Evolutionary conservation across 129 eudicot species (phyloP).

Genomic region (Lactuca sativa): DNA sequence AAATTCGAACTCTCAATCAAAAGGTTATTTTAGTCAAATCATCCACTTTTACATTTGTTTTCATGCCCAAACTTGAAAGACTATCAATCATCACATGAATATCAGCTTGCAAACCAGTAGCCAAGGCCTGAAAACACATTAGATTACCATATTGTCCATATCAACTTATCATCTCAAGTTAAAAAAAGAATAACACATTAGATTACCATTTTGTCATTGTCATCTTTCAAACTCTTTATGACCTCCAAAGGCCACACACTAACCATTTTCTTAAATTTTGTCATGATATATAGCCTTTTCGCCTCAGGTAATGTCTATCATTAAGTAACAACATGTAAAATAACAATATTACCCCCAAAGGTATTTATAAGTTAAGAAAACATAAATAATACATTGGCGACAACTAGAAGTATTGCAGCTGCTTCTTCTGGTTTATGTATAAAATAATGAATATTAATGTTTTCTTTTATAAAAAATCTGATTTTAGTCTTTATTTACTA

Average conservation of each 20-base stretch:
- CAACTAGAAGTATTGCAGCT: constrained; percentile 60
- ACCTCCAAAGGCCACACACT: constrained; percentile 87
- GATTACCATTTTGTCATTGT: constrained; percentile 49
- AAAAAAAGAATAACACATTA: neutral
- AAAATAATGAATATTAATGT: too few species aligned
- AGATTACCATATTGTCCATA: neutral
- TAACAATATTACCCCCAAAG: neutral
- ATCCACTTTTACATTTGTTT: constrained; percentile 40
- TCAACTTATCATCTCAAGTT: neutral
- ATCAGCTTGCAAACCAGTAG: constrained; percentile 55
- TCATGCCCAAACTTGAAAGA: constrained; percentile 49
- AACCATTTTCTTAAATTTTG: constrained; percentile 76
- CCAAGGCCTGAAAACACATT: constrained; percentile 47
- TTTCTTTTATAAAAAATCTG: too few species aligned
- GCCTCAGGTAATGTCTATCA: constrained; percentile 59
- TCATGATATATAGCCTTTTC: constrained; percentile 44
- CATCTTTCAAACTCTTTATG: constrained; percentile 58
- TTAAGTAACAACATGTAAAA: constrained; percentile 20
- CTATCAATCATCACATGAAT: constrained; percentile 48
- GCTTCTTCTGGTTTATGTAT: constrained; percentile 65
- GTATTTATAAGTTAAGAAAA: neutral
- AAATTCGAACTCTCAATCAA: constrained; percentile 6
- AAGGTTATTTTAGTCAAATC: constrained; percentile 36
- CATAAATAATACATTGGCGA: constrained; percentile 51
- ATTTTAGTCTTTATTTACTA: too few species aligned